These are phyloP conservation scores for Suillus paluster DNA, from an alignment of 768 basidiomycete genomes.

Conservation along the genomic window DNA sequence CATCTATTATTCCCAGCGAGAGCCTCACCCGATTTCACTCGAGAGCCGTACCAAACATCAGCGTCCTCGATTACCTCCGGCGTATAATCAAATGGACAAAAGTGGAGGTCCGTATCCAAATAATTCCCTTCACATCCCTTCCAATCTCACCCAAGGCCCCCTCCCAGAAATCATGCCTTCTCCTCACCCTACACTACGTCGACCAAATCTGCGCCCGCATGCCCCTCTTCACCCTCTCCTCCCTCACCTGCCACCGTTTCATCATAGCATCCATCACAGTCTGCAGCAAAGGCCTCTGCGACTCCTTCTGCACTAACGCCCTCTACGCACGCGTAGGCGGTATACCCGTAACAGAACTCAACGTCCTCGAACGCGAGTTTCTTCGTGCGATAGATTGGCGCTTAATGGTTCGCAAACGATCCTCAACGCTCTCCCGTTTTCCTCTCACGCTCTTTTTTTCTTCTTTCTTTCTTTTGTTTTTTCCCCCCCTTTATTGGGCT, in stretches of 20 bases:
- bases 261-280: slow-evolving; percentile 92
- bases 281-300: slow-evolving; percentile 93
- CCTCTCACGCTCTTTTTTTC: slow-evolving; percentile 16
- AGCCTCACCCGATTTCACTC: slow-evolving; percentile 97
- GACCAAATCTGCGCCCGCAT: slow-evolving; percentile 90
- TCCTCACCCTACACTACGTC: slow-evolving; percentile 88
- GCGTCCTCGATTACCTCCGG: slow-evolving; percentile 88
- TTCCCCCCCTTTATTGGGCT: too few relatives aligned
- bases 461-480: slow-evolving; percentile 35
- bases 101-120: slow-evolving; percentile 71
- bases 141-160: neutral
- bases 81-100: slow-evolving; percentile 96
- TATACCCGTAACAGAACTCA: slow-evolving; percentile 88
- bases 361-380: slow-evolving; percentile 94
- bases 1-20: slow-evolving; percentile 55
- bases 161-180: slow-evolving; percentile 72
- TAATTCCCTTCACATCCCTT: slow-evolving; percentile 8
- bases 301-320: slow-evolving; percentile 92
- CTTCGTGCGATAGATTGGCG: slow-evolving; percentile 92
- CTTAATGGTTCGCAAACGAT: slow-evolving; percentile 74
- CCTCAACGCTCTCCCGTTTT: slow-evolving; percentile 14
- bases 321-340: slow-evolving; percentile 98
- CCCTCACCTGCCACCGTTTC: slow-evolving; percentile 97
- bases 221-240: slow-evolving; percentile 90
- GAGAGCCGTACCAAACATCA: slow-evolving; percentile 85